Evolutionary conservation across 495 filamentous ascomycete species (phyloP).

Genomic region (Podospora fimiseda): DNA sequence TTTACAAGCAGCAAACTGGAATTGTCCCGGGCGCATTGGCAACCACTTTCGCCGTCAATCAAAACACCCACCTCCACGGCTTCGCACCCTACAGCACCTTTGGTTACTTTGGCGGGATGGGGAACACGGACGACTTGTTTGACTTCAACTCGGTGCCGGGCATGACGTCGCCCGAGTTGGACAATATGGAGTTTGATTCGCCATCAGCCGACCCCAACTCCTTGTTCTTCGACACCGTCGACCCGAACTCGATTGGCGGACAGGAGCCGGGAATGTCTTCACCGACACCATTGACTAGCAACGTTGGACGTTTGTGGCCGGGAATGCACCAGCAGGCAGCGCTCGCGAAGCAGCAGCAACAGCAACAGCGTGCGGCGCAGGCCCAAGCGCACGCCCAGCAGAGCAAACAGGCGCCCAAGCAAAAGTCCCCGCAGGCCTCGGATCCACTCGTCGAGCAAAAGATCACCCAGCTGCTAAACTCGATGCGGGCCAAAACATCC

Average conservation of each 20-base stretch:
- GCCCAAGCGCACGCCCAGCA: slow-evolving; percentile 35
- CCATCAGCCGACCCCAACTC: slow-evolving; percentile 43
- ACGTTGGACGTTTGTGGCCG: slow-evolving; percentile 68
- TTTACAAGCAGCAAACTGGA: slow-evolving; percentile 86
- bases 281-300: slow-evolving; percentile 42
- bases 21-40: slow-evolving; percentile 72
- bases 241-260: slow-evolving; percentile 63
- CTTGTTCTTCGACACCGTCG: slow-evolving; percentile 55
- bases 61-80: slow-evolving; percentile 49
- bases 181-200: slow-evolving; percentile 54
- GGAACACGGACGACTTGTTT: slow-evolving; percentile 43
- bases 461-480: slow-evolving; percentile 75
- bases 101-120: slow-evolving; percentile 49
- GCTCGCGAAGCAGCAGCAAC: slow-evolving; percentile 68
- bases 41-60: slow-evolving; percentile 60
- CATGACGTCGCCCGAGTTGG: slow-evolving; percentile 47
- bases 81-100: slow-evolving; percentile 41
- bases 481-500: slow-evolving; percentile 64
- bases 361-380: slow-evolving; percentile 47
- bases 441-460: slow-evolving; percentile 76
- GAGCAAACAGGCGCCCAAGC: slow-evolving; percentile 34
- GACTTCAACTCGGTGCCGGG: slow-evolving; percentile 54
- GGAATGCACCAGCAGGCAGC: slow-evolving; percentile 90
- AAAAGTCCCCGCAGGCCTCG: slow-evolving; percentile 41
- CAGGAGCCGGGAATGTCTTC: slow-evolving; percentile 41